Conservation (phyloP, 2,329 filamentous ascomycete genomes). For the Juglanconis oblonga region DNA sequence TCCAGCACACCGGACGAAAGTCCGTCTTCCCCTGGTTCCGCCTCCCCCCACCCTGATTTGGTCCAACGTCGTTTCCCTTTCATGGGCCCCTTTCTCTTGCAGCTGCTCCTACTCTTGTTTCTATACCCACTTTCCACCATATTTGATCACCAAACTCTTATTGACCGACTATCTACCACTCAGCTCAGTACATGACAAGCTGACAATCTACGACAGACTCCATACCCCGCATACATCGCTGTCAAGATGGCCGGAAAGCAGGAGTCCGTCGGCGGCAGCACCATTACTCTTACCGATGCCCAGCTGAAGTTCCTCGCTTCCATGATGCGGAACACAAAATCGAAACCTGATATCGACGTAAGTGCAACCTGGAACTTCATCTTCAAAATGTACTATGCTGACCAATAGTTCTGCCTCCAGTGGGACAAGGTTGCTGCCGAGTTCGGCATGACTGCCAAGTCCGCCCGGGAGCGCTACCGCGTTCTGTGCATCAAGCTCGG, state of each 20-base stretch:
- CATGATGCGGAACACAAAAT: conserved; percentile 16
- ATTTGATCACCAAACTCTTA: too few species aligned
- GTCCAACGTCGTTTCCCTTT: too few species aligned
- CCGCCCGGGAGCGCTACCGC: conserved; percentile 20
- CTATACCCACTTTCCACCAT: too few species aligned
- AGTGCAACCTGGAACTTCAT: neutral
- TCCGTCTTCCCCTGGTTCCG: too few species aligned
- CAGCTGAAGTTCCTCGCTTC: conserved; percentile 18
- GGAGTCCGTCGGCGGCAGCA: neutral
- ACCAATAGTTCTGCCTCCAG: neutral
- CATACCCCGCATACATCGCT: neutral
- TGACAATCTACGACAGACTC: neutral
- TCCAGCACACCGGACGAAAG: too few species aligned
- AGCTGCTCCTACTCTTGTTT: too few species aligned
- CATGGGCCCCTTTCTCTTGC: too few species aligned
- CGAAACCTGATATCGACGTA: conserved; percentile 20
- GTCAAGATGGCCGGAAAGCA: neutral
- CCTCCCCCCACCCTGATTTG: too few species aligned
- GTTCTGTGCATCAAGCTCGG: conserved; percentile 17
- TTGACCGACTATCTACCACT: too few species aligned
- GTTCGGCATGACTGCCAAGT: conserved; percentile 7
- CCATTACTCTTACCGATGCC: neutral
- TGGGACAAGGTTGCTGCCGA: conserved; percentile 16
- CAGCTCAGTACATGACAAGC: neutral
- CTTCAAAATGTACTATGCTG: neutral